Base-by-base conservation (phyloP, 2,329 filamentous ascomycete species). In the Ascochyta fabae region DNA sequence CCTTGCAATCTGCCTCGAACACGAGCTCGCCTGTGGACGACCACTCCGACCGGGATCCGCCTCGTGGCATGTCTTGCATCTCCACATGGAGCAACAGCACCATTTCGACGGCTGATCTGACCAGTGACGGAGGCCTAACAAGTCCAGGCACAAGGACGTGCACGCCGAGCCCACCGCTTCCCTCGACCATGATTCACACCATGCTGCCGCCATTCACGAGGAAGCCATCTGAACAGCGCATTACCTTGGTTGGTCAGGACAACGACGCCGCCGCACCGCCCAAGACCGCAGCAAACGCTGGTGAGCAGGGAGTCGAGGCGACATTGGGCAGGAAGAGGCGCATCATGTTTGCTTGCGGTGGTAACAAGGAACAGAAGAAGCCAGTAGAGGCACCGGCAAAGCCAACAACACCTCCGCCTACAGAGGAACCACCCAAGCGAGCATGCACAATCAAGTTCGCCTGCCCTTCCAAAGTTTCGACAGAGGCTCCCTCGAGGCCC, bases 91-190 rank as follows among this genome's bases (percentile, higher is more conserved):
- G 91, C 80, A 94, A 88, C 70, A 80, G 87, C 64, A 96, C 92
- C 77, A 78, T 89, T 56, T 96, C 93, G 1, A 96, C 92, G 3
- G 90, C 90, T 34, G 94, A 97, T 62, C 82, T 98, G 53, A 97
- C 92, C n/a, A 97, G 93, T 76, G 95, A 97, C 69, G 95, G 91
- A 54, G 93, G 91, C 56, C 79, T 96, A 56, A 96, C 93, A 16
- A 97, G 92, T 68, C 92, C 94, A 38, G 89, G 77, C 27, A 77
- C 91, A n/a, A 84, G 92, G 52, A 91, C 91, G 33, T 92, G 86
- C 73, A 94, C 92, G 0, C 92, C 93, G 0, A 98, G 94, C 70
- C 94, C 95, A 16, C 92, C 92, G n/a, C 81, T 88, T 3, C 86
- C 87, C 4, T 82, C 87, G 16, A 80, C 85, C 48, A 77, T 79